Percentiles rank a stretch among this genome's conserved stretches.
These are phyloP conservation scores for Blastomyces percursus DNA, from an alignment of 2,329 filamentous ascomycete genomes.

Conservation along the genomic window DNA sequence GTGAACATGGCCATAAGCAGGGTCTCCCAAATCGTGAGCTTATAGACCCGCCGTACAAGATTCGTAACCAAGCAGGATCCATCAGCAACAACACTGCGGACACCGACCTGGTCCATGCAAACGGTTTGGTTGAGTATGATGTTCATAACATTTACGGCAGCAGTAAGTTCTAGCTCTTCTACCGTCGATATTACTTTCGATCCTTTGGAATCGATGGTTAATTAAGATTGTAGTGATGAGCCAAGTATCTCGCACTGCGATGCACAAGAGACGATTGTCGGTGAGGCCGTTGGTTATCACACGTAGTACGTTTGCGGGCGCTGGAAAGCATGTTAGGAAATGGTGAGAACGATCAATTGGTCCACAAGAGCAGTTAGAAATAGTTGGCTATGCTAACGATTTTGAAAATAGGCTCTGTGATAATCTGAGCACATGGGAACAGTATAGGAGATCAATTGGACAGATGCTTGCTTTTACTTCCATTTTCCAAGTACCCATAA, in stretches of 20 bases:
- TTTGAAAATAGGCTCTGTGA: slow-evolving; percentile 42
- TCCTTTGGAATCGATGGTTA: not conserved
- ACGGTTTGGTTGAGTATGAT: slow-evolving; percentile 54
- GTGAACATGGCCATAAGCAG: slow-evolving; percentile 26
- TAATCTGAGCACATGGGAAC: slow-evolving; percentile 47
- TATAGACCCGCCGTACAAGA: slow-evolving; percentile 49
- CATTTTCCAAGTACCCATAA: slow-evolving; percentile 59
- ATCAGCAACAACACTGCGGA: slow-evolving; percentile 44
- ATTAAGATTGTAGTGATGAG: slow-evolving; percentile 47
- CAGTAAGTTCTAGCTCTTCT: slow-evolving; percentile 23
- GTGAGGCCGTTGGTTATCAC: slow-evolving; percentile 57
- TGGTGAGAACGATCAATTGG: slow-evolving; percentile 25
- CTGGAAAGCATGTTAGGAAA: slow-evolving; percentile 44
- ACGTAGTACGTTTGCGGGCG: slow-evolving; percentile 57
- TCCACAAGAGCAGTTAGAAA: not conserved
- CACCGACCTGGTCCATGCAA: slow-evolving; percentile 52
- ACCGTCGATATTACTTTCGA: not conserved
- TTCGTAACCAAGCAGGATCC: slow-evolving; percentile 46
- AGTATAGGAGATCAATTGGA: slow-evolving; percentile 49
- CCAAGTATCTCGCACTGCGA: slow-evolving; percentile 46
- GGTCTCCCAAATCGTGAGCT: slow-evolving; percentile 51
- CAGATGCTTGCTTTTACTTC: slow-evolving; percentile 51
- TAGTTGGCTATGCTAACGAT: not conserved
- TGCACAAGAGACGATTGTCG: slow-evolving; percentile 49
- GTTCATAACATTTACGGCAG: slow-evolving; percentile 60